Evolutionary conservation across 495 filamentous ascomycete genomes (phyloP), one percentile per base, ranked within the genome.

Genomic region (Tuber indicum): DNA sequence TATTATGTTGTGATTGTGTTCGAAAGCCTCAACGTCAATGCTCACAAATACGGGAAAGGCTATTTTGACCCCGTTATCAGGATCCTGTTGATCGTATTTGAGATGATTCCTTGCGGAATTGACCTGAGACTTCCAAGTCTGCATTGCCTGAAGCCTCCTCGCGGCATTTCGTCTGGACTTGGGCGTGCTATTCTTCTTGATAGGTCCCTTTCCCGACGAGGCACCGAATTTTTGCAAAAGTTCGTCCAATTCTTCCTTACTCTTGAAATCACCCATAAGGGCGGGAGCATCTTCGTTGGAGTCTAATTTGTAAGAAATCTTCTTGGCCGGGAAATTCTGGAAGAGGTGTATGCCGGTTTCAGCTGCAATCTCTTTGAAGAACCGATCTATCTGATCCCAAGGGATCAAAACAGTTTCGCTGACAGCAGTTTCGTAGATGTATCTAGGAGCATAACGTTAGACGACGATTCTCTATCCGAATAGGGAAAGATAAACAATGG

Each of bases 1-100:
- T 76, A 98, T 86, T 2, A 87, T 81, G 70, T 85, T 84, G 6
- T 87, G 86, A 74, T 89, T 85, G 42, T 83, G 82, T 84, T 98
- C 95, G 77, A 90, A 95, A 12, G 90, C 89, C 83, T 99, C 96
- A 45, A 94, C 83, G 81, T 99, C 95, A 70, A 97, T 85, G 77
- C 87, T 90, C 75, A 97, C 85, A 80, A 99, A 93, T 39, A 96
- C 85, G 5, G 81, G 81, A 23, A 47, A 32, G 36, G 39, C 47
- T 32, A 76, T 77, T 58, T 72, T 26, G n/a, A 1, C 32, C 58
- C 73, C 70, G 1, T 72, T 45, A 36, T 42, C 45, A 26, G 72
- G 66, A 45, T 23, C 70, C 17, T 36, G 26, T 36, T 32, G 58
- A 36, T 74, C 44, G 52, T 81, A 75, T 17, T 71, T 75, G 70